These are phyloP conservation scores for Hansenula sp. DNA, from an alignment of 1,139 yeast genomes.

Conservation along the genomic window DNA sequence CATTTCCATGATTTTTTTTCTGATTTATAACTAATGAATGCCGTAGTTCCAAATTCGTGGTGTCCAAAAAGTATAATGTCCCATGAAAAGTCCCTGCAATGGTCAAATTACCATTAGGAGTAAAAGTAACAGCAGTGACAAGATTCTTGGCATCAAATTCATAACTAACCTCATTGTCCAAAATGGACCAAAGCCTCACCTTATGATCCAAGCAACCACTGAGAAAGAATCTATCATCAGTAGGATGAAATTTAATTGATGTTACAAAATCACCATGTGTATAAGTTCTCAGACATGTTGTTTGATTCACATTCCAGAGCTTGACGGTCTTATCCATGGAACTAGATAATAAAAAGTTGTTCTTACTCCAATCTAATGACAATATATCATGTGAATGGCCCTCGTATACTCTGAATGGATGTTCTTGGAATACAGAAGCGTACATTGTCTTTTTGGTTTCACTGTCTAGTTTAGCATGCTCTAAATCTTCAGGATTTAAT, in stretches of 20 bases:
- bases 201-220: constrained; percentile 81
- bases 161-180: constrained; percentile 61
- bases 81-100: constrained; percentile 86
- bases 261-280: constrained; percentile 80
- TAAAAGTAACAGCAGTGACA: constrained; percentile 65
- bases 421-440: constrained; percentile 80
- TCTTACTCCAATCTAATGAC: constrained; percentile 84
- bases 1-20: constrained; percentile 31
- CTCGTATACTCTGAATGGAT: constrained; percentile 53
- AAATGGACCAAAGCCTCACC: constrained; percentile 79
- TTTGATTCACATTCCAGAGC: constrained; percentile 79
- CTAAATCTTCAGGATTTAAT: not conserved
- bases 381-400: constrained; percentile 73
- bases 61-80: constrained; percentile 53
- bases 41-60: constrained; percentile 56
- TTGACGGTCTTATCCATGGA: constrained; percentile 84
- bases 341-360: constrained; percentile 73
- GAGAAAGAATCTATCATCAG: constrained; percentile 81
- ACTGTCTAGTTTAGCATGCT: not conserved
- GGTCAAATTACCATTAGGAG: constrained; percentile 64
- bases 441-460: constrained; percentile 22
- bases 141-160: constrained; percentile 37
- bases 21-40: constrained; percentile 52
- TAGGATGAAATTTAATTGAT: constrained; percentile 75
- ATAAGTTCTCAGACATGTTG: constrained; percentile 60